Base-by-base conservation (phyloP, 305 asterid genomes). In the Rubia peregrina region DNA sequence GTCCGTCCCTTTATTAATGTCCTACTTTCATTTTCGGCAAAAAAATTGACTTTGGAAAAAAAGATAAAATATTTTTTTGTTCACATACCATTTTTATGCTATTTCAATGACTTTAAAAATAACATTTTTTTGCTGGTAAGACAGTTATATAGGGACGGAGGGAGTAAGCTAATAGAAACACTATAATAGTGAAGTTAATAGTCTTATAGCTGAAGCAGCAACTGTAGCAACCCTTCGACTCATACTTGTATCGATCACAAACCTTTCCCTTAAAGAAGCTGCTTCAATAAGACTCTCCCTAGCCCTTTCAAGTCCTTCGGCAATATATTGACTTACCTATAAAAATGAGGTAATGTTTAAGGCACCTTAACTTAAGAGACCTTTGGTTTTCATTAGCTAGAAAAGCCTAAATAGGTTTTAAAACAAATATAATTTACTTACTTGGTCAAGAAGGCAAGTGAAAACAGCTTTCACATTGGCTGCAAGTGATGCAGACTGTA, bases 161-260 rank as follows among this genome's bases (percentile, higher is more conserved):
- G n/a, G n/a, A n/a, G n/a, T n/a, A n/a, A n/a, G n/a, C n/a, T n/a
- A n/a, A n/a, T n/a, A n/a, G n/a, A n/a, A n/a, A n/a, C 30, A 56
- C 44, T 22, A 17, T 59, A 7, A 66, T 30, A 67, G 56, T 63
- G 79, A 57, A 69, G 74, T 72, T 42, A 9, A 64, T 71, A 81
- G 76, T 71, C 61, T 91, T 94, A 94, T 96, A 75, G 90, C 96
- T 75, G 98, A 91, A 80, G 98, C 92, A 76, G 99, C 98, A 40
- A 95, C 96, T 55, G 95, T 93, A 79, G 99, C 97, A 78, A 91
- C 97, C 84, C 97, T 84, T 79, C 96, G 89, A 83, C 96, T 90
- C 65, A 93, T 81, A 66, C 83, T 89, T 80, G 92, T 80, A 79
- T 92, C 97, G 77, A 91, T 70, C 71, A 90, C 93, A 87, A 88